A percentile compares a stretch with the other conserved stretches of the same genome.
phyloP scores from a whole-genome alignment of 2,329 filamentous ascomycete genomes.

The Cryphonectria carpinicola region DNA sequence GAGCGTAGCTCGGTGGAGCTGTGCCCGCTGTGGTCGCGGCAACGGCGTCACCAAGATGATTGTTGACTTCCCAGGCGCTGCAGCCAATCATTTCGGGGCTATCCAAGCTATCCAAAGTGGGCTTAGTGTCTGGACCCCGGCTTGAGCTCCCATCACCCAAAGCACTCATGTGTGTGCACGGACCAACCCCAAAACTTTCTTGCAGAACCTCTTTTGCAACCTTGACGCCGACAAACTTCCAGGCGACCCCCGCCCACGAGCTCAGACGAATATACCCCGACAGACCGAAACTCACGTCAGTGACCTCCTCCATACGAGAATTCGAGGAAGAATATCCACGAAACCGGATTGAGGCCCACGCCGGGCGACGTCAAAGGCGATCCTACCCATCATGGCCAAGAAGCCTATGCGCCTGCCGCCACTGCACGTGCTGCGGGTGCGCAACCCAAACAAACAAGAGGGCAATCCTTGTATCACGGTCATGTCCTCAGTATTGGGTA shows the following conservation, averaged over 20 bases:
- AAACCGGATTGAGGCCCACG: constrained; percentile 22
- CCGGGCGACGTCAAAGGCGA: constrained; percentile 21
- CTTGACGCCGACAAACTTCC: background rate
- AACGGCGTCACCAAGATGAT: constrained; percentile 11
- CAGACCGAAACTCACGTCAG: background rate
- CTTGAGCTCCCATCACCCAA: background rate
- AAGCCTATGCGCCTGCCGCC: constrained; percentile 52
- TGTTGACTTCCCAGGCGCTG: constrained; percentile 29
- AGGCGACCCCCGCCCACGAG: background rate
- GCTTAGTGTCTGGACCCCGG: background rate
- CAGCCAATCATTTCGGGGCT: constrained; percentile 24
- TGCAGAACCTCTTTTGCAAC: background rate
- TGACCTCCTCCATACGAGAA: background rate
- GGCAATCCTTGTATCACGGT: constrained; percentile 58
- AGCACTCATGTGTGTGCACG: constrained; percentile 8
- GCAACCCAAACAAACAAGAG: constrained; percentile 53
- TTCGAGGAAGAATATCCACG: background rate
- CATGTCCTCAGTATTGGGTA: constrained; percentile 63
- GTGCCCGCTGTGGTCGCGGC: constrained; percentile 15
- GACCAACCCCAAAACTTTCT: constrained; percentile 25
- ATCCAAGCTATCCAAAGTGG: background rate
- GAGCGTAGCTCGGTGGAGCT: constrained; percentile 2
- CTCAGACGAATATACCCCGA: background rate
- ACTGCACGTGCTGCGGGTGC: constrained; percentile 57
- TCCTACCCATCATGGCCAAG: constrained; percentile 15